Evolutionary conservation across 1,284 basidiomycete genomes (phyloP), one percentile per base, ranked within the genome.

Genomic region (Pterulicium gracile): DNA sequence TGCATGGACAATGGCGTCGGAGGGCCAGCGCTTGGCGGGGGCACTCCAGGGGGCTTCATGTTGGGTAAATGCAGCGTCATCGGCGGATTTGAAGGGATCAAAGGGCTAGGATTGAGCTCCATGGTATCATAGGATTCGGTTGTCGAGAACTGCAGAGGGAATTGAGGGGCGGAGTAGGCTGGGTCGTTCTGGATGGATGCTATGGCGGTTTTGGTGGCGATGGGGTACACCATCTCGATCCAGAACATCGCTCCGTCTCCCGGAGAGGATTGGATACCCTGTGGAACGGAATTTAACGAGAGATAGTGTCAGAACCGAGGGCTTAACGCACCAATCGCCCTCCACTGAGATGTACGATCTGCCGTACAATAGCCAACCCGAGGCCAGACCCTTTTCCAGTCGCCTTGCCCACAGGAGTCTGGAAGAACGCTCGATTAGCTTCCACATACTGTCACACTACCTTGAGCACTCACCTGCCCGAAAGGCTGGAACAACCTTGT

Each of bases 291-390:
- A 18, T 13, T 7, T 17, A 12, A 44, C 18, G 5, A 42, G n/a
- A 22, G n/a, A 2, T 24, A 20, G 13, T 43, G 43, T 5, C 15
- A 35, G 12, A 40, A 3, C 18, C 23, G 42, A 43, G 42, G n/a
- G 23, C 43, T 47, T 12, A 40, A 43, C 48, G 21, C 17, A 51
- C 71, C 19, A 75, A 55, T 24, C 72, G 60, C 12, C 73, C 74
- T n/a, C 67, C 62, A 36, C 62, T 64, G 13, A 75, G 60, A 52
- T 65, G 67, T 41, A 76, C 68, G 51, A 76, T 75, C 50, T 73
- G 70, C 13, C 69, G 61, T 3, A 75, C 69, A 34, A 77, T 61
- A 3, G 72, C 72, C 17, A 77, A 58, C 19, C 73, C 74, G 3
- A 73, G 56, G 2, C 72, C 70, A 17, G 65, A 66, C 27, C 45